phyloP scores from a whole-genome alignment of 176 grass and related monocot species.

The Hsuehochloa calcarea region DNA sequence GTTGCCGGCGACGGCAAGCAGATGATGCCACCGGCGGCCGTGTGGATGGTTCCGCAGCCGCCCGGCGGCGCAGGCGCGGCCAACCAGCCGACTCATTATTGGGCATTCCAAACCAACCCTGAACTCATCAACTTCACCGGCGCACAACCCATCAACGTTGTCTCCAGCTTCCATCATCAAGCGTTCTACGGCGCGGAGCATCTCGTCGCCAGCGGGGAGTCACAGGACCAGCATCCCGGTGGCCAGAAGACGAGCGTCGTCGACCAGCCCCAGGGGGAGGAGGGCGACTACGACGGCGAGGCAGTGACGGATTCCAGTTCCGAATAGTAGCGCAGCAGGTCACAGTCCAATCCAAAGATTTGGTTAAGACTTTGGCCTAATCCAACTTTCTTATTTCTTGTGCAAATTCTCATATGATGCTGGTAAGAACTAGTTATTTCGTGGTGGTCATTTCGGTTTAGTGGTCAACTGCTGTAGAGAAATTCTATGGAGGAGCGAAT shows the following conservation, averaged over 20 bases:
- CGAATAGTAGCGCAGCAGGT: conserved; percentile 28
- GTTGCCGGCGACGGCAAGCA: conserved; percentile 16
- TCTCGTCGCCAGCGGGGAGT: conserved; percentile 9
- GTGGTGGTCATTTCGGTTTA: not conserved
- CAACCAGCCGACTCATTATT: conserved; percentile 47
- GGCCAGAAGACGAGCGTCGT: not conserved
- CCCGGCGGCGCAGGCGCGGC: not conserved
- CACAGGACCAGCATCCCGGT: conserved; percentile 22
- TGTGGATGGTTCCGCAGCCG: conserved; percentile 77
- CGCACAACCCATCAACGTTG: conserved; percentile 5
- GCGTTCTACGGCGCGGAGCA: not conserved
- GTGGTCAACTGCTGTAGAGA: not conserved
- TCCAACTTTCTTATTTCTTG: not conserved
- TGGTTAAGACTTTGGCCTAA: not conserved
- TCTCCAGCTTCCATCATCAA: conserved; percentile 25
- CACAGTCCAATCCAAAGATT: not conserved
- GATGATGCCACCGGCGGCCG: conserved; percentile 34
- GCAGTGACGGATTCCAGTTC: conserved; percentile 51
- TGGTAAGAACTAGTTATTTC: not conserved
- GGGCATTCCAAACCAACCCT: conserved; percentile 46
- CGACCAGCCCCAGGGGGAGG: conserved; percentile 22
- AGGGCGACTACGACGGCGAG: conserved; percentile 42
- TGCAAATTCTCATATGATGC: not conserved
- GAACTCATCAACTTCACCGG: conserved; percentile 54
- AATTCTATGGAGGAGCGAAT: too few relatives aligned